phyloP scores from a whole-genome alignment of 768 basidiomycete genomes.

The Boletus bicolor region DNA sequence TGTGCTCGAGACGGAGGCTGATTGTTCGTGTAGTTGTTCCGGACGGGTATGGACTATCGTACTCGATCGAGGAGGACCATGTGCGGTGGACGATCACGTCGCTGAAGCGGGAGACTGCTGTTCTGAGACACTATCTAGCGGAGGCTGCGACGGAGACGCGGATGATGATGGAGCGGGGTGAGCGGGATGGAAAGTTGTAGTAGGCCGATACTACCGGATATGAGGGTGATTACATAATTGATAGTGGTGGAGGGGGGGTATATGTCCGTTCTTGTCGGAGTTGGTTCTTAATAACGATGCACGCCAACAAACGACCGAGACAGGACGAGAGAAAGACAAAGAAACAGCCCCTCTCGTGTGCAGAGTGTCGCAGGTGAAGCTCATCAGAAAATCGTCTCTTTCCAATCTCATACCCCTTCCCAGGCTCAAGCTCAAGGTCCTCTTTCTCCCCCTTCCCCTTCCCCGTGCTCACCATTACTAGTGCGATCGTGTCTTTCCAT shows the following conservation, averaged over 20 bases:
- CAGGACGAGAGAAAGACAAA: conserved; percentile 32
- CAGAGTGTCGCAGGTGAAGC: conserved; percentile 41
- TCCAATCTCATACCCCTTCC: too few relatives aligned
- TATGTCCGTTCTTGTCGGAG: conserved; percentile 28
- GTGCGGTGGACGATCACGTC: conserved; percentile 93
- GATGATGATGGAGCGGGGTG: conserved; percentile 66
- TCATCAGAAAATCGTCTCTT: too few relatives aligned
- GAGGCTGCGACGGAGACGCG: conserved; percentile 80
- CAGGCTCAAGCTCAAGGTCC: conserved; percentile 58
- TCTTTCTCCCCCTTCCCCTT: background rate
- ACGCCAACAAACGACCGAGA: conserved; percentile 43
- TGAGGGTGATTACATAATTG: conserved; percentile 24
- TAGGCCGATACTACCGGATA: conserved; percentile 32
- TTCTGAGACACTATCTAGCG: conserved; percentile 65
- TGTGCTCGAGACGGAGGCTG: conserved; percentile 4
- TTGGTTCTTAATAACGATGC: conserved; percentile 17
- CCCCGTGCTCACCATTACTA: conserved; percentile 21
- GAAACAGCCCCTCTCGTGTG: conserved; percentile 54
- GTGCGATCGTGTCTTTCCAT: conserved; percentile 67
- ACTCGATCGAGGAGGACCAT: conserved; percentile 80
- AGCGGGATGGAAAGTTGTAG: conserved; percentile 14
- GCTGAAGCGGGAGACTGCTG: conserved; percentile 48
- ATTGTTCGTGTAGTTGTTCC: conserved; percentile 59
- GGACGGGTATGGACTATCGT: conserved; percentile 89
- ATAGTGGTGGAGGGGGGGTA: conserved; percentile 11